Conservation (phyloP, 495 filamentous ascomycete genomes). For the Daldinia childiae region DNA sequence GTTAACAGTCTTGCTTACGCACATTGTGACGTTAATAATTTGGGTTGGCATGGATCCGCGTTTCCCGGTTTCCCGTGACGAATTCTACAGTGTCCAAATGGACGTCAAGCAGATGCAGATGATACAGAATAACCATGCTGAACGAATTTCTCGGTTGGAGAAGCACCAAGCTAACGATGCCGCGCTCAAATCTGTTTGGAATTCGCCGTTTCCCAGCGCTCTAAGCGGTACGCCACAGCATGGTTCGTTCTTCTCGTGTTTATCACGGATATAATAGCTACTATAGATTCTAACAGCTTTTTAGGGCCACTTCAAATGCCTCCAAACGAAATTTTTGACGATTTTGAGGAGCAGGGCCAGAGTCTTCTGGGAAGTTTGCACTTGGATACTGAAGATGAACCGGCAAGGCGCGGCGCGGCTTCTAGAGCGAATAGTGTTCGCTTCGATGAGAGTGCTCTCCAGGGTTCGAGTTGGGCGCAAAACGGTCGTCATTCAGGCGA, state of each 20-base stretch:
- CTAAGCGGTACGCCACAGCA: slow-evolving; percentile 82
- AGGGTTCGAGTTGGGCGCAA: slow-evolving; percentile 84
- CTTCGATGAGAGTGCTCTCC: slow-evolving; percentile 97
- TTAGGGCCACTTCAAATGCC: slow-evolving; percentile 79
- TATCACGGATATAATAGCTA: neutral
- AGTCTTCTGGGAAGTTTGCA: slow-evolving; percentile 77
- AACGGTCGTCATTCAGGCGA: slow-evolving; percentile 82
- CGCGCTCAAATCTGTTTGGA: slow-evolving; percentile 86
- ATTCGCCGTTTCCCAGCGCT: slow-evolving; percentile 83
- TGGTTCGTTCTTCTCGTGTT: slow-evolving; percentile 62
- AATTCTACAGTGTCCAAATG: slow-evolving; percentile 86
- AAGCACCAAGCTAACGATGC: slow-evolving; percentile 83
- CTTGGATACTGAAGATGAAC: slow-evolving; percentile 89
- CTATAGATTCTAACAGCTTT: slow-evolving; percentile 41
- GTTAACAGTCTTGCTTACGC: slow-evolving; percentile 19
- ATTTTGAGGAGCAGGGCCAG: slow-evolving; percentile 82
- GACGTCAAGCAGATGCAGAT: slow-evolving; percentile 85
- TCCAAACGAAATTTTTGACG: slow-evolving; percentile 73
- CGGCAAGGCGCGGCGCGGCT: slow-evolving; percentile 77
- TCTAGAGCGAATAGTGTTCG: slow-evolving; percentile 97
- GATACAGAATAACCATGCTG: slow-evolving; percentile 81
- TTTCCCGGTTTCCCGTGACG: slow-evolving; percentile 66
- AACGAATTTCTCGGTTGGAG: slow-evolving; percentile 80
- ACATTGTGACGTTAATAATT: slow-evolving; percentile 28
- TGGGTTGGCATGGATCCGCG: slow-evolving; percentile 65